Evolutionary conservation across 768 basidiomycete species (phyloP).

Genomic region (Amanita phalloides): DNA sequence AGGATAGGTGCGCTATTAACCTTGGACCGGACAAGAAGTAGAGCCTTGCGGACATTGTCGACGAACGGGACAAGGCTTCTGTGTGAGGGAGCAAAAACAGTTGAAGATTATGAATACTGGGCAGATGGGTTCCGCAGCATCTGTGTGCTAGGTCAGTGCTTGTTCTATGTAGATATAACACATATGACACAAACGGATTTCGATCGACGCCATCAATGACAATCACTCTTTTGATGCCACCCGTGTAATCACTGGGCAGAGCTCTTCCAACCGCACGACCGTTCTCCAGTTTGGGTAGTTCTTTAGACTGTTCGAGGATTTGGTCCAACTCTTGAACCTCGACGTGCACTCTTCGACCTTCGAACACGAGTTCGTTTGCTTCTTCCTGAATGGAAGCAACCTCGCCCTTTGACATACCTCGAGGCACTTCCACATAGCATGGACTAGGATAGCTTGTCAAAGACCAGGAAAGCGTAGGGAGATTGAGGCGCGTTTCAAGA

Average conservation of each 20-base stretch:
- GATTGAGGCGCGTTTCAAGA: slow-evolving; percentile 49
- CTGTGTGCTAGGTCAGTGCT: slow-evolving; percentile 20
- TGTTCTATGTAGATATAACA: background rate
- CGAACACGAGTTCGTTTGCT: slow-evolving; percentile 59
- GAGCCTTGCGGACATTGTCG: slow-evolving; percentile 56
- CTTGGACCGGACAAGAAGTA: slow-evolving; percentile 81
- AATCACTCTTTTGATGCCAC: slow-evolving; percentile 68
- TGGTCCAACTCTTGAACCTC: slow-evolving; percentile 61
- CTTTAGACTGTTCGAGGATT: slow-evolving; percentile 17
- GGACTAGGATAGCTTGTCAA: slow-evolving; percentile 56
- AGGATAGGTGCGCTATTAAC: slow-evolving; percentile 49
- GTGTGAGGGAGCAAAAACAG: slow-evolving; percentile 64
- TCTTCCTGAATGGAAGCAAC: slow-evolving; percentile 48
- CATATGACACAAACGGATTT: slow-evolving; percentile 45
- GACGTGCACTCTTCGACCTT: slow-evolving; percentile 58
- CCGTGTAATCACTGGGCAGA: slow-evolving; percentile 65
- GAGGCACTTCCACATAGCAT: slow-evolving; percentile 69
- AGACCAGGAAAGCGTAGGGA: slow-evolving; percentile 79
- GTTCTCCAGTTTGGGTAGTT: slow-evolving; percentile 26
- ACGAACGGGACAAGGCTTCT: slow-evolving; percentile 50
- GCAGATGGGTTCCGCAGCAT: slow-evolving; percentile 80
- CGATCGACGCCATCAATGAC: slow-evolving; percentile 77
- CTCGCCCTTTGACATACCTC: slow-evolving; percentile 55
- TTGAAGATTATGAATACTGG: slow-evolving; percentile 63
- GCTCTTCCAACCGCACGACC: slow-evolving; percentile 45